Evolutionary conservation across 1,139 yeast species (phyloP).

Genomic region (Kodamaea suecica): DNA sequence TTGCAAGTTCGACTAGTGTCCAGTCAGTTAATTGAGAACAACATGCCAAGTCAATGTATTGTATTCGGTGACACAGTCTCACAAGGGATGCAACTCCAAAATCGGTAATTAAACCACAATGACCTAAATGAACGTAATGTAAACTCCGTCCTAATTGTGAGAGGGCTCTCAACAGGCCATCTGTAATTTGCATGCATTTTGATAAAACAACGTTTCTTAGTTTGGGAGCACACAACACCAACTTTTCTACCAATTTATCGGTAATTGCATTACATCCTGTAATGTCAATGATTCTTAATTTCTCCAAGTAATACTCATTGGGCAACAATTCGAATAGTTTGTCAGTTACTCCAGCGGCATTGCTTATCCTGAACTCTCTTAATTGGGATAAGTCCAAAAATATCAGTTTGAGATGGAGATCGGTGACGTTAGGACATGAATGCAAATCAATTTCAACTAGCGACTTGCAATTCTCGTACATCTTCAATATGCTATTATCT

Average conservation of each 20-base stretch:
- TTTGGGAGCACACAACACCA: constrained; percentile 77
- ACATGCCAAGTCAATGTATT: constrained; percentile 93
- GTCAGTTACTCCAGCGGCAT: constrained; percentile 70
- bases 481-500: constrained; percentile 60
- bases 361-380: constrained; percentile 80
- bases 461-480: constrained; percentile 69
- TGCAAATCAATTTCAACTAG: constrained; percentile 90
- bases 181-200: constrained; percentile 86
- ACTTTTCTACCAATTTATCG: constrained; percentile 70
- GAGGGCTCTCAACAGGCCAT: constrained; percentile 70
- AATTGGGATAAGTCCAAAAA: constrained; percentile 64
- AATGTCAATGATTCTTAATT: constrained; percentile 76
- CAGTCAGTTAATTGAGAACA: constrained; percentile 87
- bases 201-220: constrained; percentile 85
- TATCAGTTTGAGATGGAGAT: constrained; percentile 56
- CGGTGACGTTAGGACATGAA: constrained; percentile 73
- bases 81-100: constrained; percentile 77
- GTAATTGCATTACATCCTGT: constrained; percentile 83
- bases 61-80: constrained; percentile 77
- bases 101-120: constrained; percentile 88
- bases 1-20: constrained; percentile 74
- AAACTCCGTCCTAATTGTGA: constrained; percentile 74
- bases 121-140: constrained; percentile 91
- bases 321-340: constrained; percentile 51
- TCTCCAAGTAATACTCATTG: constrained; percentile 40